Conservation (phyloP, 805 yeast genomes). For the Nakazawaea populi region DNA sequence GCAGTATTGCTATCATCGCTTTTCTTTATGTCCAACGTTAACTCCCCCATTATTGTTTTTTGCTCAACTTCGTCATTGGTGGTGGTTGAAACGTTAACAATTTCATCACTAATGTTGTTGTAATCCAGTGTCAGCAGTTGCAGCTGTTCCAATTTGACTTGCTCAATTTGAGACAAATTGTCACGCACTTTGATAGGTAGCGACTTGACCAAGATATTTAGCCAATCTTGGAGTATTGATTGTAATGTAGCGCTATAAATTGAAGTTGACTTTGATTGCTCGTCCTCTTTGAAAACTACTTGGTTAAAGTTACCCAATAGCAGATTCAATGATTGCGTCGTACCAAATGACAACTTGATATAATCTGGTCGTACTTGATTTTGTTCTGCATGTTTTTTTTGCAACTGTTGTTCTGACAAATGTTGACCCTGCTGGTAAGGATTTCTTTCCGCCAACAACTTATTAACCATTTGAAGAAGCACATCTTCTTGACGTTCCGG, state of each 20-base stretch:
- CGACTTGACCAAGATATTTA: constrained; percentile 1
- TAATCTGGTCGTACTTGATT: background rate
- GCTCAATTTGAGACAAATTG: constrained; percentile 13
- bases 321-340: constrained; percentile 1
- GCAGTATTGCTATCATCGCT: background rate
- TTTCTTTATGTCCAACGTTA: background rate
- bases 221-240: constrained; percentile 7
- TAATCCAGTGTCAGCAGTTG: background rate
- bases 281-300: background rate
- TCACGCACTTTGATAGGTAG: constrained; percentile 8
- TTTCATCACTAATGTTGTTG: background rate
- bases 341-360: background rate
- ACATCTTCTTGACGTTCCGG: too few species aligned
- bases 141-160: constrained; percentile 12
- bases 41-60: constrained; percentile 7
- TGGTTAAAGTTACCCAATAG: constrained; percentile 1
- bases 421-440: background rate
- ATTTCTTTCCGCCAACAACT: too few species aligned
- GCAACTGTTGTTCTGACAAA: background rate
- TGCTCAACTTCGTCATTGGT: constrained; percentile 6
- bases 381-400: background rate
- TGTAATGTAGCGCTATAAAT: background rate
- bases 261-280: background rate
- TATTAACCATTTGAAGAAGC: too few species aligned
- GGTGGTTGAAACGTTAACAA: background rate